Conservation (phyloP, 441 rosid genomes). For the Arabidopsis lyrata region DNA sequence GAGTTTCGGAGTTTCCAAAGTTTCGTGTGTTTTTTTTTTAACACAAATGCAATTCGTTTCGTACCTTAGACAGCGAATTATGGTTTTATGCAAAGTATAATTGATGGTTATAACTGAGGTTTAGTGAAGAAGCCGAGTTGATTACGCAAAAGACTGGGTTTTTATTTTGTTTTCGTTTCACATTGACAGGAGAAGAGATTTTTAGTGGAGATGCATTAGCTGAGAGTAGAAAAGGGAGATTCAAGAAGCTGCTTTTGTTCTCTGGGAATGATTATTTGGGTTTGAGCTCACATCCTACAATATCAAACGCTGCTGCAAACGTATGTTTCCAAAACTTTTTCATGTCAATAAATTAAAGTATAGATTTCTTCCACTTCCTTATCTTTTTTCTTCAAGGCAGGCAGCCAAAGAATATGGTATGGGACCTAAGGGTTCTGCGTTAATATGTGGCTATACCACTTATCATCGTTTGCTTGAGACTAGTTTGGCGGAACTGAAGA, state of each 20-base stretch:
- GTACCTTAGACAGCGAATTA: background rate
- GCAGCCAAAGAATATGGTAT: conserved; percentile 89
- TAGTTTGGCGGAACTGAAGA: conserved; percentile 82
- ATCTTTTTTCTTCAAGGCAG: conserved; percentile 50
- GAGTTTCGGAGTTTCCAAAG: conserved; percentile 48
- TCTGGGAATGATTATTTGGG: conserved; percentile 98
- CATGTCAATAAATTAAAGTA: background rate
- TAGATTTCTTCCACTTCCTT: conserved; percentile 6
- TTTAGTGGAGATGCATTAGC: conserved; percentile 40
- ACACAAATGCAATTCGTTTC: background rate
- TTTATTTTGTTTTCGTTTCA: conserved; percentile 16
- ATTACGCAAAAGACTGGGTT: background rate
- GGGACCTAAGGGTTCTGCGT: conserved; percentile 97
- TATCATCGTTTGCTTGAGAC: conserved; percentile 83
- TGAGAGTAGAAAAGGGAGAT: conserved; percentile 37
- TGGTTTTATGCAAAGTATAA: background rate
- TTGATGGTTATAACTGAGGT: background rate
- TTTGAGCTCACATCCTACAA: conserved; percentile 89
- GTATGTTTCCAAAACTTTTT: conserved; percentile 48
- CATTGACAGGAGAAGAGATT: conserved; percentile 70
- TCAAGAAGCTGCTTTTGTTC: conserved; percentile 78
- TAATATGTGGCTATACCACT: conserved; percentile 91
- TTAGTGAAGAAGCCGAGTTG: background rate
- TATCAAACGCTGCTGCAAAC: conserved; percentile 75
- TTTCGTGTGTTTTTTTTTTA: background rate